These are phyloP conservation scores for Pilobolus umbonatus DNA, from an alignment of 192 early-diverging fungal species.

Conservation along the genomic window DNA sequence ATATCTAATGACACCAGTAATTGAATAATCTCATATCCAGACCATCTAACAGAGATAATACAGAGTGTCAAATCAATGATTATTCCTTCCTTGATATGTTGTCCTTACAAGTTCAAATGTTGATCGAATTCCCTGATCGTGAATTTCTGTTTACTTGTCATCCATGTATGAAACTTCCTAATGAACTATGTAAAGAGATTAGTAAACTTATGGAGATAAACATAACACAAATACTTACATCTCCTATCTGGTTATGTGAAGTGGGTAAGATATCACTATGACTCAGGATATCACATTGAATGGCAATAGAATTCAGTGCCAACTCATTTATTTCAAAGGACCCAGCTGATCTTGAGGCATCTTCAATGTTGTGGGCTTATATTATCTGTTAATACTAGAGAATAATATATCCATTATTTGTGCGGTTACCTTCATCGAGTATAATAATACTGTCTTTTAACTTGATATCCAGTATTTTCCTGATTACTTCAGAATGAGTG, in stretches of 20 bases:
- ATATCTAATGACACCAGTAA: conserved; percentile 18
- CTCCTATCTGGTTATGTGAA: conserved; percentile 18
- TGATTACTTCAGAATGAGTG: conserved; percentile 27
- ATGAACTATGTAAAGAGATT: neutral
- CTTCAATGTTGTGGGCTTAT: conserved; percentile 59
- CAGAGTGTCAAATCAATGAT: too few relatives aligned
- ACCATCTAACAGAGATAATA: conserved; percentile 14
- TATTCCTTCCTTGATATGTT: too few relatives aligned
- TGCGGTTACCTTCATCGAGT: conserved; percentile 46
- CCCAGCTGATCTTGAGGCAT: conserved; percentile 45
- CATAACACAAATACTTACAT: conserved; percentile 11
- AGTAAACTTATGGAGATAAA: neutral
- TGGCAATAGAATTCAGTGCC: conserved; percentile 28
- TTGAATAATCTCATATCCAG: conserved; percentile 17
- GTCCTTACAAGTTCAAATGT: conserved; percentile 20
- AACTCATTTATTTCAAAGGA: conserved; percentile 43
- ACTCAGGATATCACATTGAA: too few relatives aligned
- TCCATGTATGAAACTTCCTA: conserved; percentile 18
- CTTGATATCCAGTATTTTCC: conserved; percentile 43
- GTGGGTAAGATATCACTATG: too few relatives aligned
- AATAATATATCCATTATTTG: neutral
- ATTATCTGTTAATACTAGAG: too few relatives aligned
- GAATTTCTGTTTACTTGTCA: conserved; percentile 12
- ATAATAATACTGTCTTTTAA: conserved; percentile 48
- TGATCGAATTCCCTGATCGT: conserved; percentile 20